Conservation (phyloP, 2,329 filamentous ascomycete genomes). For the Pseudogymnoascus sp. region DNA sequence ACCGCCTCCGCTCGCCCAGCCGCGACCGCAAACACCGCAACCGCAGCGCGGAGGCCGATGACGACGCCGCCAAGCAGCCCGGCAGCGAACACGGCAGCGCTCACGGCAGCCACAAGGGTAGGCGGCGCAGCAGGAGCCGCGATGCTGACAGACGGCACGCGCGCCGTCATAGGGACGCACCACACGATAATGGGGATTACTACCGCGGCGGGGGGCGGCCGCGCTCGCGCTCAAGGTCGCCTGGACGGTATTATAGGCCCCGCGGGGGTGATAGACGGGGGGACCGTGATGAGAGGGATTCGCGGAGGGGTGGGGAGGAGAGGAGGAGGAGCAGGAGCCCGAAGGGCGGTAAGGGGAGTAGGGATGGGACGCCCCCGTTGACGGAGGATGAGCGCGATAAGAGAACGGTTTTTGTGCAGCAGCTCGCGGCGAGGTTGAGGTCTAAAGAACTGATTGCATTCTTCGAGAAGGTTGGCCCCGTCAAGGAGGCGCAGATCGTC, state of each 20-base stretch:
- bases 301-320: conserved; percentile 32
- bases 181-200: conserved; percentile 55
- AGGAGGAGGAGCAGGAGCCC: conserved; percentile 33
- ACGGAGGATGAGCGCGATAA: conserved; percentile 95
- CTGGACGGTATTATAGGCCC: conserved; percentile 47
- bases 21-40: conserved; percentile 48
- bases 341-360: conserved; percentile 28
- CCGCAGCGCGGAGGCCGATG: conserved; percentile 41
- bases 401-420: conserved; percentile 96
- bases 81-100: conserved; percentile 66
- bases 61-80: conserved; percentile 53
- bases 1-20: conserved; percentile 46
- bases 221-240: conserved; percentile 65
- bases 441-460: conserved; percentile 90
- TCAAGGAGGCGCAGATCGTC: conserved; percentile 96
- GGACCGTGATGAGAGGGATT: conserved; percentile 39
- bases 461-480: conserved; percentile 88
- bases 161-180: conserved; percentile 57
- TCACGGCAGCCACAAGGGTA: conserved; percentile 65
- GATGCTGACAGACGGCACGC: conserved; percentile 67
- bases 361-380: conserved; percentile 58
- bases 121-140: conserved; percentile 69
- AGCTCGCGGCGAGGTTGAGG: conserved; percentile 86
- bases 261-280: conserved; percentile 36
- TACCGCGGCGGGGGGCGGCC: conserved; percentile 57